These are phyloP conservation scores for Porcisia hertigi DNA, from an alignment of 208 protist genomes.

Conservation along the genomic window DNA sequence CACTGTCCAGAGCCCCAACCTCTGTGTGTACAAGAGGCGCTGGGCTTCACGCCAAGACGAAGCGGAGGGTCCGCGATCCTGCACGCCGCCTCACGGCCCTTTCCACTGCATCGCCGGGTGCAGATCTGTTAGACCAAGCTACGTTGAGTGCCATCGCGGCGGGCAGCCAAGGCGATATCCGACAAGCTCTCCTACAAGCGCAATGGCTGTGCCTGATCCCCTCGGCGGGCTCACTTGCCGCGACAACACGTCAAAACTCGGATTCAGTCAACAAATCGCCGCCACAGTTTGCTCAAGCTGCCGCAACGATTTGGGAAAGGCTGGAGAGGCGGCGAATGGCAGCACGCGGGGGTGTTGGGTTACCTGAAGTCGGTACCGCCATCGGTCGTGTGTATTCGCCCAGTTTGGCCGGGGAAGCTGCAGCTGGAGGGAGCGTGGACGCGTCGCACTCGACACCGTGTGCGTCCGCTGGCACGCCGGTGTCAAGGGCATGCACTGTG, in stretches of 20 bases:
- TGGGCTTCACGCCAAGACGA: background rate
- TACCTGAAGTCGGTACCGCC: background rate
- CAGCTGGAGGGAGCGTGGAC: background rate
- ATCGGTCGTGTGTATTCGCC: background rate
- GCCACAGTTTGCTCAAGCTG: background rate
- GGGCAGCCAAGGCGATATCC: slow-evolving; percentile 75
- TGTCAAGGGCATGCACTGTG: background rate
- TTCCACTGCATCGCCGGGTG: background rate
- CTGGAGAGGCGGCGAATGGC: slow-evolving; percentile 16
- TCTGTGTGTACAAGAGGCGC: background rate
- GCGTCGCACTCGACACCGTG: background rate
- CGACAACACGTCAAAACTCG: background rate
- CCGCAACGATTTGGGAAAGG: slow-evolving; percentile 12
- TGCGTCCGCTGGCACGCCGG: background rate
- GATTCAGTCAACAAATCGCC: background rate
- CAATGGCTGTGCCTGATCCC: slow-evolving; percentile 56
- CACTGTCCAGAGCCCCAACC: background rate
- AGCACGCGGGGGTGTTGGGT: background rate
- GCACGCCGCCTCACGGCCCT: background rate
- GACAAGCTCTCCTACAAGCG: slow-evolving; percentile 78
- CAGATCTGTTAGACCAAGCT: slow-evolving; percentile 10
- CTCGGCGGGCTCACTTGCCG: background rate
- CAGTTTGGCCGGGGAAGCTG: background rate
- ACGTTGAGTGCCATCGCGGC: slow-evolving; percentile 46
- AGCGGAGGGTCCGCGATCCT: background rate